phyloP scores from a whole-genome alignment of 768 basidiomycete species.

The Tylopilus rubrobrunneus region DNA sequence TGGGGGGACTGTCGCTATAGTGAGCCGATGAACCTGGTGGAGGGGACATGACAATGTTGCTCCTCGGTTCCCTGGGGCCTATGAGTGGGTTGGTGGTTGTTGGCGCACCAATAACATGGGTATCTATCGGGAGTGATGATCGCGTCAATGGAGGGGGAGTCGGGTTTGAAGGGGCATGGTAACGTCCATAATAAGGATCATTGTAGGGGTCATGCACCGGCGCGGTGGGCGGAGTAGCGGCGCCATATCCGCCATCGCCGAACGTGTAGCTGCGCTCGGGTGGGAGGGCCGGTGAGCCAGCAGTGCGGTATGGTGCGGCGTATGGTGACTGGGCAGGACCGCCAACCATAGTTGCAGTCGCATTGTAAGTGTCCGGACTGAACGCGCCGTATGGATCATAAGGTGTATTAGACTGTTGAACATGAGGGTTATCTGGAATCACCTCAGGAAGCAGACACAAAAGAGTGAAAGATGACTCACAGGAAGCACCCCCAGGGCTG shows the following conservation, averaged over 20 bases:
- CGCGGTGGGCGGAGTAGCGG: slow-evolving; percentile 42
- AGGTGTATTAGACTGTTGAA: slow-evolving; percentile 48
- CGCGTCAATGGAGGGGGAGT: slow-evolving; percentile 31
- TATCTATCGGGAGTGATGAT: slow-evolving; percentile 40
- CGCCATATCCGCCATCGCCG: slow-evolving; percentile 56
- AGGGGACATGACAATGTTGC: slow-evolving; percentile 22
- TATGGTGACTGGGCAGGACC: slow-evolving; percentile 16
- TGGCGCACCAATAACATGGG: slow-evolving; percentile 26
- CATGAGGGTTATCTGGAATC: slow-evolving; percentile 48
- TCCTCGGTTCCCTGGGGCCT: slow-evolving; percentile 40
- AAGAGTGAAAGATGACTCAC: slow-evolving; percentile 35
- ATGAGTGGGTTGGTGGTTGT: slow-evolving; percentile 38
- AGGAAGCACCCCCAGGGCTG: slow-evolving; percentile 46
- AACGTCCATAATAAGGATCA: slow-evolving; percentile 28
- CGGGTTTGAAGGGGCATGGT: slow-evolving; percentile 14
- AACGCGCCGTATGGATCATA: slow-evolving; percentile 50
- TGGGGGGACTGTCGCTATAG: slow-evolving; percentile 58
- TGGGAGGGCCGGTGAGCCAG: slow-evolving; percentile 17
- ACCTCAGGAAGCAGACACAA: neutral
- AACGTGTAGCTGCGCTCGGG: slow-evolving; percentile 54
- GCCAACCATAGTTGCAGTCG: slow-evolving; percentile 16
- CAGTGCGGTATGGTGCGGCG: slow-evolving; percentile 8
- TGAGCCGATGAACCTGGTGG: slow-evolving; percentile 9
- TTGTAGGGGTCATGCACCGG: slow-evolving; percentile 29
- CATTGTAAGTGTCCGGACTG: slow-evolving; percentile 41